Percentiles rank a stretch among this genome's conserved stretches.
These are phyloP conservation scores for Venturiaceae sp. DNA, from an alignment of 2,329 filamentous ascomycete genomes.

Conservation along the genomic window DNA sequence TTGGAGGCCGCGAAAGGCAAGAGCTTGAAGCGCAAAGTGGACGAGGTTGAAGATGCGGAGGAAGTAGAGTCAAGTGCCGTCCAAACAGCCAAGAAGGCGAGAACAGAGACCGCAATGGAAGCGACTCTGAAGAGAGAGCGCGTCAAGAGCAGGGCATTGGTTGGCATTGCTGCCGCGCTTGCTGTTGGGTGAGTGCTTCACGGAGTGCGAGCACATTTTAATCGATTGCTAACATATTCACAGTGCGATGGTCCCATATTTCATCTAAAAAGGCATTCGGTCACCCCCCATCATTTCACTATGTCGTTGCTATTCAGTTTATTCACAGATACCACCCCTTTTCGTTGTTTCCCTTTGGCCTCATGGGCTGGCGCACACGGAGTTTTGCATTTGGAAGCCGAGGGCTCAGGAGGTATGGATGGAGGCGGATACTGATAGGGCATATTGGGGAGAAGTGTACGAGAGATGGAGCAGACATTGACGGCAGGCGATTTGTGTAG, in stretches of 20 bases:
- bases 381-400: not conserved
- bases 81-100: conserved; percentile 58
- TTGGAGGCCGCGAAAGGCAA: conserved; percentile 27
- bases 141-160: conserved; percentile 73
- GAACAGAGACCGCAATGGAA: conserved; percentile 49
- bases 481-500: not conserved
- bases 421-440: not conserved
- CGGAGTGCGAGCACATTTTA: not conserved
- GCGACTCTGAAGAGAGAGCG: conserved; percentile 75
- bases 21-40: conserved; percentile 27
- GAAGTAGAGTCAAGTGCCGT: conserved; percentile 33
- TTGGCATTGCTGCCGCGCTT: conserved; percentile 79
- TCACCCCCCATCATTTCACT: not conserved
- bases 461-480: not conserved
- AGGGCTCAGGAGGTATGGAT: not conserved
- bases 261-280: not conserved
- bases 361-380: not conserved
- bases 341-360: not conserved
- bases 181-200: conserved; percentile 60
- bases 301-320: not conserved
- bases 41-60: conserved; percentile 48
- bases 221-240: not conserved
- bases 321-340: conserved; percentile 1
- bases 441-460: not conserved
- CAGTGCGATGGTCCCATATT: conserved; percentile 8